A percentile compares a stretch with the other conserved stretches of the same genome.
Evolutionary conservation across 2,329 filamentous ascomycete species (phyloP).

Genomic region (Fusarium falciforme): DNA sequence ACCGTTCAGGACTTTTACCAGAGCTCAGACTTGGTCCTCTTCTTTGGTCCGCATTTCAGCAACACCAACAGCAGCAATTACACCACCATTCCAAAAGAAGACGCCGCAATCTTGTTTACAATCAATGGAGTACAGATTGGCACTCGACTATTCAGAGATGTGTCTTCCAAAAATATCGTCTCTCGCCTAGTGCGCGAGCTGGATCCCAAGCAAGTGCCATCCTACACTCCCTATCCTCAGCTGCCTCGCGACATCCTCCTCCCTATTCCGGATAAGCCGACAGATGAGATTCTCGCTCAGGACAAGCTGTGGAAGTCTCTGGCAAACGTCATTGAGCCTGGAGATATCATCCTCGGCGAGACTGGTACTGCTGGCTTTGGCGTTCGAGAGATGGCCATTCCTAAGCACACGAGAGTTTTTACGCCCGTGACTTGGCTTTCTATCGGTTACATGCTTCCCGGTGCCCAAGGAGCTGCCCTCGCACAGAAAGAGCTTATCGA

Average conservation of each 20-base stretch:
- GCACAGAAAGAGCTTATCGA: neutral
- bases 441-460: neutral
- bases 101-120: slow-evolving; percentile 51
- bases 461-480: neutral
- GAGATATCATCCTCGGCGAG: slow-evolving; percentile 68
- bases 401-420: slow-evolving; percentile 59
- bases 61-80: slow-evolving; percentile 58
- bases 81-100: slow-evolving; percentile 50
- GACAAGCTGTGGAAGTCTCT: slow-evolving; percentile 35
- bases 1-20: slow-evolving; percentile 52
- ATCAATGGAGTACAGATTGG: neutral
- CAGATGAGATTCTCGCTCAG: neutral
- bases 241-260: neutral
- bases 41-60: slow-evolving; percentile 59
- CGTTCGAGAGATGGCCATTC: slow-evolving; percentile 61
- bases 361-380: slow-evolving; percentile 69
- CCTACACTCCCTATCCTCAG: neutral
- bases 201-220: neutral
- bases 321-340: slow-evolving; percentile 58
- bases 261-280: neutral
- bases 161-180: neutral
- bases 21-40: slow-evolving; percentile 57
- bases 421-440: slow-evolving; percentile 49
- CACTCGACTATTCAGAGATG: neutral
- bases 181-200: neutral